These are phyloP conservation scores for Dendrostoma leiphaemia DNA, from an alignment of 2,329 filamentous ascomycete species.

Conservation along the genomic window DNA sequence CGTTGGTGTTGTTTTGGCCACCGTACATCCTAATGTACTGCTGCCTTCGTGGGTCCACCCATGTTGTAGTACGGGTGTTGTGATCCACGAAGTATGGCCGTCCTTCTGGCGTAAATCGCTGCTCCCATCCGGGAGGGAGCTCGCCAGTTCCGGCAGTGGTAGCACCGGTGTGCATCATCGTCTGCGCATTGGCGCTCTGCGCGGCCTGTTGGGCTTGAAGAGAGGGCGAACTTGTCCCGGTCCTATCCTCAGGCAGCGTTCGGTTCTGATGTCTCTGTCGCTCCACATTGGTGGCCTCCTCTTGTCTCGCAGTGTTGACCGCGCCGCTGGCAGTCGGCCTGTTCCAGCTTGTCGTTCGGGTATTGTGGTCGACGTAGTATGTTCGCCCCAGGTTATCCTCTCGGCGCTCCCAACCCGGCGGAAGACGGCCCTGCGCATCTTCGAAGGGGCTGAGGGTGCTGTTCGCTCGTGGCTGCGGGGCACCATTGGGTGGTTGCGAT, in stretches of 20 bases:
- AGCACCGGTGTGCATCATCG: conserved; percentile 92
- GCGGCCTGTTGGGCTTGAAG: conserved; percentile 54
- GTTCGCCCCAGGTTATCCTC: conserved; percentile 94
- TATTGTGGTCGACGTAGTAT: conserved; percentile 98
- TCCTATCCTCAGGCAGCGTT: conserved; percentile 92
- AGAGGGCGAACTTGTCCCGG: conserved; percentile 87
- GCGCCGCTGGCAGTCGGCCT: conserved; percentile 78
- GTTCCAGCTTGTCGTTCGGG: conserved; percentile 93
- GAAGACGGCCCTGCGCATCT: conserved; percentile 89
- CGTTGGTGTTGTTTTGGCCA: conserved; percentile 80
- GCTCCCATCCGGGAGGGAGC: conserved; percentile 93
- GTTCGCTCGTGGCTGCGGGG: conserved; percentile 38
- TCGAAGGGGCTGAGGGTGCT: conserved; percentile 86
- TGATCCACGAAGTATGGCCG: conserved; percentile 97
- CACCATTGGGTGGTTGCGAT: conserved; percentile 33
- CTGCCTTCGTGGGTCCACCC: conserved; percentile 95
- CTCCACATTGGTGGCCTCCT: conserved; percentile 90
- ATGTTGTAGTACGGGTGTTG: conserved; percentile 96
- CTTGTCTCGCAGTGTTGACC: conserved; percentile 73
- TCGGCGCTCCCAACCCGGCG: conserved; percentile 91
- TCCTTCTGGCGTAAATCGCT: conserved; percentile 91
- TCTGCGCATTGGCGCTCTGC: conserved; percentile 56
- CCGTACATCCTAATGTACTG: conserved; percentile 98
- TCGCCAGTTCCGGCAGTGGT: conserved; percentile 94
- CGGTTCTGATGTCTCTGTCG: conserved; percentile 92